These are phyloP conservation scores for Lasiodiplodia sp. DNA, from an alignment of 2,329 filamentous ascomycete genomes.

Conservation along the genomic window DNA sequence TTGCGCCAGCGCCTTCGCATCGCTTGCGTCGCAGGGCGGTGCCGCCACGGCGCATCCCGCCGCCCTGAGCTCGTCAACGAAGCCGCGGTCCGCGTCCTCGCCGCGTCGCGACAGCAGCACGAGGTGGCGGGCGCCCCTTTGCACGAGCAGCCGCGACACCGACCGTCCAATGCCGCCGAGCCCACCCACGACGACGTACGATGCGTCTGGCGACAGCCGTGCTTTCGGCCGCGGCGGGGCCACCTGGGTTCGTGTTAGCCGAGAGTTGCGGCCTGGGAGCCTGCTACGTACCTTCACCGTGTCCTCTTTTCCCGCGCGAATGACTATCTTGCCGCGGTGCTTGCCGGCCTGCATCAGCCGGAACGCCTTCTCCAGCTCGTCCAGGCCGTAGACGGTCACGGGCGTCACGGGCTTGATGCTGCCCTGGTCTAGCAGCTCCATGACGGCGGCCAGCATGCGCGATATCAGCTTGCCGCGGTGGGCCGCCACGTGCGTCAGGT, in stretches of 20 bases:
- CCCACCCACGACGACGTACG: constrained; percentile 41
- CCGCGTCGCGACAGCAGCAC: constrained; percentile 35
- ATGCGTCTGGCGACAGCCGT: constrained; percentile 33
- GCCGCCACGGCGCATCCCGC: not conserved
- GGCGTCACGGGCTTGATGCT: constrained; percentile 24
- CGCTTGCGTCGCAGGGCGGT: too few species aligned
- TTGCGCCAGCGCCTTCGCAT: too few species aligned
- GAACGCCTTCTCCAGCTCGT: too few species aligned
- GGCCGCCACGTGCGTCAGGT: not conserved
- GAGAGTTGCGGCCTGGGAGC: constrained; percentile 21
- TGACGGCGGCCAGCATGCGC: not conserved
- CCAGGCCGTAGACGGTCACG: too few species aligned
- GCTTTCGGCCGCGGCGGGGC: not conserved
- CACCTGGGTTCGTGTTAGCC: not conserved
- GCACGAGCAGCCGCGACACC: constrained; percentile 35
- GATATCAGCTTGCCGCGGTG: not conserved
- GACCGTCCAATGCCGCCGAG: constrained; percentile 39
- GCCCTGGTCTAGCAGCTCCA: not conserved
- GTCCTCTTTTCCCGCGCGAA: too few species aligned
- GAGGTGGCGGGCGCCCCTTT: constrained; percentile 37
- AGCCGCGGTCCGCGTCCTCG: not conserved
- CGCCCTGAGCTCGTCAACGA: not conserved
- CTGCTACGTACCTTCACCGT: constrained; percentile 33
- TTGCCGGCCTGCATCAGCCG: too few species aligned
- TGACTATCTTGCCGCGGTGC: too few species aligned